Percentiles rank a stretch among this genome's conserved stretches.
Conservation (phyloP, 2,329 filamentous ascomycete species). For the Epichloe elymi region DNA sequence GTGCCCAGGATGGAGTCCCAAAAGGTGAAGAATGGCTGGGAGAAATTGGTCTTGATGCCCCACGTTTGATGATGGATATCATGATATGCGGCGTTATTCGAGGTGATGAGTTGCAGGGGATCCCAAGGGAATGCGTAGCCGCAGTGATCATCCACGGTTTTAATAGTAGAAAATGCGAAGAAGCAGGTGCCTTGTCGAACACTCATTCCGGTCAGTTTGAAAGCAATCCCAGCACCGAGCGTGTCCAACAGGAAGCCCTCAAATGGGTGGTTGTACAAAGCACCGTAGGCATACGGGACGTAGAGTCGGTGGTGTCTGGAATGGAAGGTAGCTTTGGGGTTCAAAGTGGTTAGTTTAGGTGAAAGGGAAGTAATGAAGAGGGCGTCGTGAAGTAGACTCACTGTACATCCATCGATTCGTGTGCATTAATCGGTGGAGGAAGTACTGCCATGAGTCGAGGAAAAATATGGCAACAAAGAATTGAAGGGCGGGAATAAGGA, state of each 20-base stretch:
- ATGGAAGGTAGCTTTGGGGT: conserved; percentile 62
- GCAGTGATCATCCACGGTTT: conserved; percentile 96
- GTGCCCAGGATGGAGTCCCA: conserved; percentile 80
- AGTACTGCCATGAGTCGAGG: conserved; percentile 97
- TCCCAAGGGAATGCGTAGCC: conserved; percentile 95
- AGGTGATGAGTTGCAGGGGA: conserved; percentile 78
- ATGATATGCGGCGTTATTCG: conserved; percentile 93
- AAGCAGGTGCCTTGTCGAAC: conserved; percentile 77
- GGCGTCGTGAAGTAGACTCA: conserved; percentile 32
- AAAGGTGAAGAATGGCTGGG: conserved; percentile 87
- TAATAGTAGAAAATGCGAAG: conserved; percentile 80
- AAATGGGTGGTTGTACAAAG: conserved; percentile 90
- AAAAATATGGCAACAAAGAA: conserved; percentile 61
- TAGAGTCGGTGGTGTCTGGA: conserved; percentile 93
- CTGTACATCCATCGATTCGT: conserved; percentile 95
- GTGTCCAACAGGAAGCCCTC: conserved; percentile 93
- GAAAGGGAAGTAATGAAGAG: conserved; percentile 7
- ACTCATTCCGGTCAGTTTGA: conserved; percentile 72
- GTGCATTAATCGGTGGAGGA: conserved; percentile 92
- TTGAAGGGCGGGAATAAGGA: conserved; percentile 62
- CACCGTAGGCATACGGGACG: conserved; percentile 93
- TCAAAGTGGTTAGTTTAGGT: neutral
- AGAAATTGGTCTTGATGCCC: conserved; percentile 95
- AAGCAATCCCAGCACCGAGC: conserved; percentile 70
- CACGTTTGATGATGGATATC: conserved; percentile 98